Evolutionary conservation across 2,329 filamentous ascomycete species (phyloP).

Genomic region (Cladosporium sp.): DNA sequence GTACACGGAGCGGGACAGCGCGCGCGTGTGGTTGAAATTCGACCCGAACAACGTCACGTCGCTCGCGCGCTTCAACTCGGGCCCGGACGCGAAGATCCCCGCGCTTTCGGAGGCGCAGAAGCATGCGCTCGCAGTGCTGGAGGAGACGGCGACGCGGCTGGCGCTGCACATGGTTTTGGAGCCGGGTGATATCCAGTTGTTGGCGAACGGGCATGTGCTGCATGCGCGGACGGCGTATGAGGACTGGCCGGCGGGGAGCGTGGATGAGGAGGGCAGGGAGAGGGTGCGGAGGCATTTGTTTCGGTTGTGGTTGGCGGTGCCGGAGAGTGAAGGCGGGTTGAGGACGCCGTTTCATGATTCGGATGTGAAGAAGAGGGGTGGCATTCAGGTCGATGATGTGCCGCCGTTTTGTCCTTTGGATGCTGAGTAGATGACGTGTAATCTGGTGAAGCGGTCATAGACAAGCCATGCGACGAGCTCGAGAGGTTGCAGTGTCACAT

Average conservation of each 20-base stretch:
- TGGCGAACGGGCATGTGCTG: constrained; percentile 69
- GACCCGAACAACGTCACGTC: constrained; percentile 80
- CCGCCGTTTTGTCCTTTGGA: constrained; percentile 66
- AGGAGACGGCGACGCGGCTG: constrained; percentile 64
- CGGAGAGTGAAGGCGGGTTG: constrained; percentile 76
- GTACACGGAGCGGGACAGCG: constrained; percentile 63
- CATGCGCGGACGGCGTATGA: constrained; percentile 75
- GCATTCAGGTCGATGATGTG: constrained; percentile 75
- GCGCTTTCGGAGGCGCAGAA: constrained; percentile 60
- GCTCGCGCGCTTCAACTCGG: constrained; percentile 64
- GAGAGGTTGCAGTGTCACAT: too few species aligned
- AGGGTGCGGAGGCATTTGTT: constrained; percentile 68
- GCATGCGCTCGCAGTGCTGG: constrained; percentile 60
- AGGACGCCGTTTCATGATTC: constrained; percentile 72
- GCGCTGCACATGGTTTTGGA: constrained; percentile 77
- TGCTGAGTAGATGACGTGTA: constrained; percentile 52
- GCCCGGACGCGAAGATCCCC: constrained; percentile 61
- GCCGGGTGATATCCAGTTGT: constrained; percentile 80
- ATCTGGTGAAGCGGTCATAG: neutral
- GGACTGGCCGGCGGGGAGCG: constrained; percentile 49
- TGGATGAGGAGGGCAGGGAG: constrained; percentile 32
- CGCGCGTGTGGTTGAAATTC: constrained; percentile 73
- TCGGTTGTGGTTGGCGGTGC: constrained; percentile 73
- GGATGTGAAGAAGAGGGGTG: constrained; percentile 75
- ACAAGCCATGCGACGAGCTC: neutral